phyloP scores from a whole-genome alignment of 805 yeast species.

The Millerago galiae region DNA sequence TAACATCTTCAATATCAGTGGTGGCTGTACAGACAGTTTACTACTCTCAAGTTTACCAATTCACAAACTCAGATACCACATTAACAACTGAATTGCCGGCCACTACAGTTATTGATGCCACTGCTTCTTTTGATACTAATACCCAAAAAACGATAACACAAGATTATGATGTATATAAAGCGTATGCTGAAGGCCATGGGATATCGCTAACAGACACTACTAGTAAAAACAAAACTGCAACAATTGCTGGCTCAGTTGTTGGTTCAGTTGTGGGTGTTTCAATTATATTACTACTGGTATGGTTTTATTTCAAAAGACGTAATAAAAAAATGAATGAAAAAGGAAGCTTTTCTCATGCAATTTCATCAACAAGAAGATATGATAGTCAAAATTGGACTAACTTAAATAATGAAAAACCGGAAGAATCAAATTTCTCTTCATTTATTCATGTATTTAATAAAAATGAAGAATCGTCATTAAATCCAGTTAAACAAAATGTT shows the following conservation, averaged over 20 bases:
- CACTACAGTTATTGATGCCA: constrained; percentile 8
- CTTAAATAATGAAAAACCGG: background rate
- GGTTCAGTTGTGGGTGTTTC: constrained; percentile 20
- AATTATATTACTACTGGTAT: constrained; percentile 9
- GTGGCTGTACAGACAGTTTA: constrained; percentile 8
- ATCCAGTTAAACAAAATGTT: too few species aligned
- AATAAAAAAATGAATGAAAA: constrained; percentile 5
- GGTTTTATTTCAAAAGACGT: constrained; percentile 13
- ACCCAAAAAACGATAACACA: constrained; percentile 13
- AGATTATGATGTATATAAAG: constrained; percentile 15
- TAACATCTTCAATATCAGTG: background rate
- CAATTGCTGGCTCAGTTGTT: constrained; percentile 24
- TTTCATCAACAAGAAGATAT: constrained; percentile 21
- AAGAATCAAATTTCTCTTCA: constrained; percentile 9
- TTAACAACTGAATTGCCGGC: constrained; percentile 16
- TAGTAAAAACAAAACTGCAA: constrained; percentile 6
- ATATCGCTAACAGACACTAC: background rate
- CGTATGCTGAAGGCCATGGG: constrained; percentile 8
- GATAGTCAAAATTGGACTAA: constrained; percentile 9
- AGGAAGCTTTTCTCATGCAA: constrained; percentile 22
- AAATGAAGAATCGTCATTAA: background rate
- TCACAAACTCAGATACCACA: constrained; percentile 16
- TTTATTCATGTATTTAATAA: constrained; percentile 2
- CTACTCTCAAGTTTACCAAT: constrained; percentile 16
- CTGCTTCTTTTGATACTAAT: background rate